Base-by-base conservation (phyloP, 805 yeast species). In the Candida morakotiae region DNA sequence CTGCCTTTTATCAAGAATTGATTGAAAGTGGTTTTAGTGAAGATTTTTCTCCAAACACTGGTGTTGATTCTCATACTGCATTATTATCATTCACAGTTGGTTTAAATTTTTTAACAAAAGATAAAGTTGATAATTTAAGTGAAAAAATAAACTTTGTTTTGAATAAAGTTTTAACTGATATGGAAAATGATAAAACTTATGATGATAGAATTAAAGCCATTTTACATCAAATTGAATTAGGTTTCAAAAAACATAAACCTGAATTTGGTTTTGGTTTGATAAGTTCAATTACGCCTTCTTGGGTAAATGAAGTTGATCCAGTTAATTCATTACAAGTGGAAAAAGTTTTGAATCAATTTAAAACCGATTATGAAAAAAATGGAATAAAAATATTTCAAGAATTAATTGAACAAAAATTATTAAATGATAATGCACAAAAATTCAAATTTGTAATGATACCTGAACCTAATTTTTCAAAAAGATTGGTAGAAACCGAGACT, bases 31-130 rank as follows among this genome's bases (percentile, higher is more conserved):
- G 91, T 1, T 54, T 81, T 23, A 98, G 93, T 28, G 77, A 85
- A 35, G 97, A 93, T 46, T 93, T 81, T 53, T 67, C 91, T 1
- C 84, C 87, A 4, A 93, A 93, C 53, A 70, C 95, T 0, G 98
- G 98, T 1, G 67, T 87, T 38, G 97, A 91, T 41, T 73, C 84
- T 2, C 79, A 86, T 36, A 84, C 96, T 3, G 81, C 86, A 0
- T 72, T 77, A 29, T 77, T 85, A 41, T 68, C 88, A 37, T 83
- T 91, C 54, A 83, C 95, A 2, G 66, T 93, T 37, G 98, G 98
- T 4, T 67, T 86, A 13, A 91, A 84, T 53, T 96, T 95, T 3
- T 64, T 87, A 28, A 53, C 73, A 7, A 55, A 62, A 30, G 73
- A 69, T 15, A 61, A 62, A 20, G 61, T 62, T 1, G 69, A 74